Evolutionary conservation across 148 eudicot genomes (phyloP), one percentile per base, ranked within the genome.

Genomic region (Talinum fruticosum): DNA sequence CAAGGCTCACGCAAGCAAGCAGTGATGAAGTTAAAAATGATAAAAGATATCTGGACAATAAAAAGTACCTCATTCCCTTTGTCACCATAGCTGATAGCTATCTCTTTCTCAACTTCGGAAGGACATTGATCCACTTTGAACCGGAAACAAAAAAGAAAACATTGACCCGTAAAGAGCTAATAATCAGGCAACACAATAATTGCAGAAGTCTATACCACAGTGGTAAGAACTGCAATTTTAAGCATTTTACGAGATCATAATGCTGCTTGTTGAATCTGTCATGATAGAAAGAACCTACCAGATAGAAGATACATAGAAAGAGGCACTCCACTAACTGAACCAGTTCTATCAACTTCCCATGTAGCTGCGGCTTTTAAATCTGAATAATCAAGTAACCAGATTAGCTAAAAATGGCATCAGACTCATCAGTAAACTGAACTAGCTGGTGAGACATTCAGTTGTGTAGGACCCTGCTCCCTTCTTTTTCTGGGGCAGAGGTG

Each of bases 291-390:
- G 57, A 24, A 65, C 57, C 45, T 84, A 89, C 97, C 97, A 84
- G 94, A 96, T 33, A 91, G 88, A 86, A 96, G 99, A 83, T 90
- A 93, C 99, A 96, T 93, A 33, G 97, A 91, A 71, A 82, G 80
- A 76, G 97, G 94, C 71, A 87, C 72, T 47, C 97, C 94, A n/a
- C 93, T 85, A 16, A 82, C 68, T 30, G 80, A 84, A 87, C 99
- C 99, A 37, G 88, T 86, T 79, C 83, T 88, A 87, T 93, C 99
- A 84, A 96, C 97, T 85, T 96, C 99, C 99, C 97, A 96, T 73
- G 93, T 93, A 68, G 99, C 97, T 29, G 82, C 87, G 72, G 99
- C 86, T 86, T 84, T 93, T 57, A 91, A 38, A 82, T 79, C 99
- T 95, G 86, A 44, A 88, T 69, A 37, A 83, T 72, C 80, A 78